A percentile compares a stretch with the other conserved stretches of the same genome.
phyloP scores from a whole-genome alignment of 2,329 filamentous ascomycete genomes.

The Clonostachys chloroleuca region DNA sequence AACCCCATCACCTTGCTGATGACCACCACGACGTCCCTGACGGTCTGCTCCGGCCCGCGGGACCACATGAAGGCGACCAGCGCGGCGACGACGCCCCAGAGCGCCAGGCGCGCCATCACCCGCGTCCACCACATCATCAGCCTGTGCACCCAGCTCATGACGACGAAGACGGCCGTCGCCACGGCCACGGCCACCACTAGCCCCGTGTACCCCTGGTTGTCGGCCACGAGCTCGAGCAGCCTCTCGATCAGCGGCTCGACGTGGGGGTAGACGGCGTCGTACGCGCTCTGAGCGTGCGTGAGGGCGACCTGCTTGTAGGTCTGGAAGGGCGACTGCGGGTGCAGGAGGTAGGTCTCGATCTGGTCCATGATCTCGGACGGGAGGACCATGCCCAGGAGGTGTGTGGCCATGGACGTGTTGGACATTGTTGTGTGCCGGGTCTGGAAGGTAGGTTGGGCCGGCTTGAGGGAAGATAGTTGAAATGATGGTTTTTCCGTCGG shows the following conservation, averaged over 20 bases:
- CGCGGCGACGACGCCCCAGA: conserved; percentile 58
- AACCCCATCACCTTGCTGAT: conserved; percentile 39
- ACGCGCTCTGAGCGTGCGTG: conserved; percentile 16
- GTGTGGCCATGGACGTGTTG: neutral
- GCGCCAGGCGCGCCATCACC: conserved; percentile 56
- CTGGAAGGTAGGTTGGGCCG: neutral
- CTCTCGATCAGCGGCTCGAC: conserved; percentile 37
- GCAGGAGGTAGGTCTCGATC: conserved; percentile 41
- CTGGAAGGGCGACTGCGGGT: conserved; percentile 39
- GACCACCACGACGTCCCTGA: conserved; percentile 49
- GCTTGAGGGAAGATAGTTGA: neutral
- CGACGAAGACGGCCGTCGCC: conserved; percentile 52
- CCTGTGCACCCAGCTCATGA: conserved; percentile 68
- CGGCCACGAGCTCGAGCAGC: conserved; percentile 21
- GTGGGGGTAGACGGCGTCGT: conserved; percentile 29
- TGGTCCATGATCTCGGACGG: conserved; percentile 36
- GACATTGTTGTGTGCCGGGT: neutral
- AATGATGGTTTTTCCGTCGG: neutral
- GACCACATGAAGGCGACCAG: conserved; percentile 56
- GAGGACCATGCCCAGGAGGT: conserved; percentile 20
- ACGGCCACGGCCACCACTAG: conserved; percentile 23
- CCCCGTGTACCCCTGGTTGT: conserved; percentile 24
- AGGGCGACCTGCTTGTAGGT: conserved; percentile 26
- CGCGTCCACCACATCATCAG: conserved; percentile 73
- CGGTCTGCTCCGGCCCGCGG: conserved; percentile 61